Evolutionary conservation across 352 stramenopile species (phyloP), one percentile per base, ranked within the genome.

Genomic region (Blastocystis hominis): DNA sequence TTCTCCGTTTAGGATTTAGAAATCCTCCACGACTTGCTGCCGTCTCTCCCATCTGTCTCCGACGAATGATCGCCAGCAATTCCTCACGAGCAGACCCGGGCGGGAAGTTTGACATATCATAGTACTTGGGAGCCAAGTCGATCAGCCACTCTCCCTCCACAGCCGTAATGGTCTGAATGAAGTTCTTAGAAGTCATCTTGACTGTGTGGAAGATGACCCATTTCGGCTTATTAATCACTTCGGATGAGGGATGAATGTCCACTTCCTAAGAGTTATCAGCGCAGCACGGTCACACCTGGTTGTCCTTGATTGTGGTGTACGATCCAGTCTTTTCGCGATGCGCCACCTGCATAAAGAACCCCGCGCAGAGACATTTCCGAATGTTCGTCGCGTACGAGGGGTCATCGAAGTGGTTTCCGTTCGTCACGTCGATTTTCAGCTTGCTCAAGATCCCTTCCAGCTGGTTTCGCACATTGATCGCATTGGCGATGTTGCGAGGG

Each of bases 241-340:
- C 44, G n/a, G 46, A 63, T 9, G 36, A 77, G 13, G 17, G 72
- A 15, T 62, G 36, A 15, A 84, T 36, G 44, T 84, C 54, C 54
- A 84, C 72, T 36, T 70, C 54, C 44, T 54, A 98, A 96, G 90
- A 98, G 98, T 90, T 98, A 96, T 88, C 98, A 96, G 92, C 95
- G 91, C 75, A 95, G 92, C 54, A 98, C 96, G 7, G 97, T 47
- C 98, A 96, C 9, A 97, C 92, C 90, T 99, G 96, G 90, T 98
- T 98, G 91, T 99, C 96, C 91, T 99, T 99, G 59, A 98, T 93
- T 4, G 96, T 99, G 46, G 98, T 90, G 91, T 99, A 99, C 77
- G 96, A 92, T 61, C 95, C 95, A 38, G 91, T 89, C 54, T 91
- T 89, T 89, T 96, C 92, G 0, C 93, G 88, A 90, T 97, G 95